Evolutionary conservation across 139 green algal genomes (phyloP), one percentile per base, ranked within the genome.

Genomic region (Volvox reticuliferus): DNA sequence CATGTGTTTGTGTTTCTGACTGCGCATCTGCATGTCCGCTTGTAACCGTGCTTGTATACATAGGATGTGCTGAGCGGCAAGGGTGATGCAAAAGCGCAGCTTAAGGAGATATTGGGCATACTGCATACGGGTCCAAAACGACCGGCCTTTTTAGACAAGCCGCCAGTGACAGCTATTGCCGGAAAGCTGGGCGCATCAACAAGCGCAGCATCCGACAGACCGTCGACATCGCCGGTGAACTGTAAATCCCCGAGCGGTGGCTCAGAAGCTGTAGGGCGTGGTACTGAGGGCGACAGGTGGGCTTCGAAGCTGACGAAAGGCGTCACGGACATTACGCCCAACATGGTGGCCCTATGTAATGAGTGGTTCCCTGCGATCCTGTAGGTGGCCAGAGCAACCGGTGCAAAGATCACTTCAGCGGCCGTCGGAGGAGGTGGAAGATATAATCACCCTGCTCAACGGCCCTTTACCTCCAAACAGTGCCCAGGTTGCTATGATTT

Each of bases 51-150:
- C 24, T 24, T 73, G 65, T 28, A 30, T 16, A 24, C 12, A 73
- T 79, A 92, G 88, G 88, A 92, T 68, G 68, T 92, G 9, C 80
- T 92, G 22, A 73, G 50, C 16, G 87, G 87, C 35, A 88, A 92
- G 32, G 88, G 88, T 12, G 68, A 73, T 18, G 62, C 69, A 33
- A 92, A 88, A 26, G 88, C n/a, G 37, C 88, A 92, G 88, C 67
- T 92, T 1, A 92, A 92, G 80, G 88, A 92, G 36, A 92, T 92
- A 13, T 50, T 92, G 24, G 78, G 79, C 13, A 88, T 92, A 3
- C 50, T 92, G 21, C 78, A 92, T 5, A 44, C 88, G 62, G 88
- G 88, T 0, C 88, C 88, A 0, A 89, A 88, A 55, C 88, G 88
- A 5, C 88, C 88, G 13, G 79, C 79, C 1, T 85, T 84, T 24